phyloP scores from a whole-genome alignment of 257 asterid species.

The Solanum chaucha region DNA sequence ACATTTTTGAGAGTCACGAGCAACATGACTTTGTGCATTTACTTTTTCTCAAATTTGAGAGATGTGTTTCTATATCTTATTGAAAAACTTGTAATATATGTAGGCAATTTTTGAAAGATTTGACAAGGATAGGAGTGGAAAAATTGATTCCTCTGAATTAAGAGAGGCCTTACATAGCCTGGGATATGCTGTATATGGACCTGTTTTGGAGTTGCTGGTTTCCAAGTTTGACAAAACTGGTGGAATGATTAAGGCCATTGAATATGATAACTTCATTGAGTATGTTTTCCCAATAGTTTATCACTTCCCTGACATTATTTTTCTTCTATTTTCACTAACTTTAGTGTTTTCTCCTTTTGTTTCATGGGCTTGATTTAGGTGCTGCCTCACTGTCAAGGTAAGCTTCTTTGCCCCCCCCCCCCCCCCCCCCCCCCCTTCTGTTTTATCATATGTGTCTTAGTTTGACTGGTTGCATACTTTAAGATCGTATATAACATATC shows the following conservation, averaged over 20 bases:
- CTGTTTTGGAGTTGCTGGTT: constrained; percentile 63
- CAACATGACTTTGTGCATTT: background rate
- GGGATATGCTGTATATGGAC: constrained; percentile 71
- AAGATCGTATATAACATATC: background rate
- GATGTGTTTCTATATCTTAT: background rate
- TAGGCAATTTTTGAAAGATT: constrained; percentile 80
- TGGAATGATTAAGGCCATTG: constrained; percentile 73
- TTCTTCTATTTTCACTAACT: background rate
- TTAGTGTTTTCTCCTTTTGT: background rate
- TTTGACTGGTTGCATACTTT: no score
- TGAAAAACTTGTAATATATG: background rate
- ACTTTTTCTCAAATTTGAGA: background rate
- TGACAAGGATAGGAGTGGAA: constrained; percentile 86
- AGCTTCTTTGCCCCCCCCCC: background rate
- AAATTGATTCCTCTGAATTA: constrained; percentile 63
- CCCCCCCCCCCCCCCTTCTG: no score
- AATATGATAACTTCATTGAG: constrained; percentile 95
- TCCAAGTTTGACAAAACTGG: constrained; percentile 89
- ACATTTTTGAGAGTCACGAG: background rate
- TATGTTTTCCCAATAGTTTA: constrained; percentile 21
- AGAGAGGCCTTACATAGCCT: constrained; percentile 82
- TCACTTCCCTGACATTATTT: background rate
- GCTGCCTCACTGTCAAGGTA: background rate
- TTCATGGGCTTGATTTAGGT: background rate
- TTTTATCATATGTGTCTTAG: no score